Base-by-base conservation (phyloP, 164 flowering plant species). In the Brasenia schreberi region DNA sequence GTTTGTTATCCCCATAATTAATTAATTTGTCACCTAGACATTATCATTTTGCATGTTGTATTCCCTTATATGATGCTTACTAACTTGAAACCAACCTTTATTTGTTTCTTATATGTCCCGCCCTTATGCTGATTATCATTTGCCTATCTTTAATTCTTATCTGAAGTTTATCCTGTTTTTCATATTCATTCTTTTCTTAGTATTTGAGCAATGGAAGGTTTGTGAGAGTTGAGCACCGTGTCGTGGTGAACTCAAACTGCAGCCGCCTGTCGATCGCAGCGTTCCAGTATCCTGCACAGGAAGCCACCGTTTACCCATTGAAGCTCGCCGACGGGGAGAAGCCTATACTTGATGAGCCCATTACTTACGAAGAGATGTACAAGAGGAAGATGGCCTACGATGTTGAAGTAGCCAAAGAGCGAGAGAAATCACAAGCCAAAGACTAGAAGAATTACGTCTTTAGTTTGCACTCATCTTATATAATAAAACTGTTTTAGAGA, bases 241-340 rank as follows among this genome's bases (percentile, higher is more conserved):
- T 33, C 12, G 68, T 66, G 61, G 62, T 66, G n/a, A 66, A 66
- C 43, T 66, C 68, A 6, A 56, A 66, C n/a, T 27, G 5, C 42
- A 56, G 68, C 44, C 61, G 68, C 9, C 42, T 66, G 43, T 66
- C 62, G 61, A 66, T 66, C 18, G 68, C 61, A 3, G 53, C 68
- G n/a, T 66, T 66, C 42, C 68, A 66, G 43, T 44, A 66, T 19
- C 68, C 68, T 3, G 68, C 68, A n/a, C 68, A 56, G 5, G 68
- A 66, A 5, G 68, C 68, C 14, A 7, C 53, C 5, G 68, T 66
- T 42, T 66, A 66, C 61, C 68, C 68, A 6, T 42, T 66, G 11
- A 66, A 66, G 68, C 19, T 66, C 39, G 27, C 12, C 42, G 62
- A 66, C 18, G 68, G 68, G 14, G 68, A 66, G 43, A 66, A 66